phyloP scores from a whole-genome alignment of 2,329 filamentous ascomycete species.

The Alternaria rosae region DNA sequence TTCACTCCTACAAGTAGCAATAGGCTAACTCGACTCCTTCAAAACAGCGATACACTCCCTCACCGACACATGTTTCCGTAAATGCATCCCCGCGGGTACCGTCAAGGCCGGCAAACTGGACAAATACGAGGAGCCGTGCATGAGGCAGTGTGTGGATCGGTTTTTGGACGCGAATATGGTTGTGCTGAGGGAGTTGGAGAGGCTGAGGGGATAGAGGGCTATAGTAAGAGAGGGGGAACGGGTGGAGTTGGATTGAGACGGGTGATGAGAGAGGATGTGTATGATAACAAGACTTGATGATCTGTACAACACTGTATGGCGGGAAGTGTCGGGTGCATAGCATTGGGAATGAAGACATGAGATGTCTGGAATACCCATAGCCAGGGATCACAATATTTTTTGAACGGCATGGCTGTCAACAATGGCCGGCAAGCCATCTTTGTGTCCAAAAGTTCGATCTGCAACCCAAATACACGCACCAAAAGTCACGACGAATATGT shows the following conservation, averaged over 20 bases:
- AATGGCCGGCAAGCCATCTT: too few relatives aligned
- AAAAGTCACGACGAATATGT: background rate
- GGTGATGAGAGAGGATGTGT: background rate
- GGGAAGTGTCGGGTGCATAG: background rate
- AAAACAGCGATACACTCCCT: constrained; percentile 66
- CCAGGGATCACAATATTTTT: too few relatives aligned
- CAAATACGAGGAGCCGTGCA: constrained; percentile 78
- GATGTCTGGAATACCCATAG: too few relatives aligned
- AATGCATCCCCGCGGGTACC: constrained; percentile 79
- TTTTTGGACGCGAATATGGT: constrained; percentile 89
- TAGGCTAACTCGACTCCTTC: background rate
- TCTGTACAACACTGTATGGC: constrained; percentile 15
- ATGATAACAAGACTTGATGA: constrained; percentile 17
- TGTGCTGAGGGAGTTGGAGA: constrained; percentile 85
- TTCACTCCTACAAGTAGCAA: background rate
- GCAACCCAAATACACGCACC: background rate
- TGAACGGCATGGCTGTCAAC: too few relatives aligned
- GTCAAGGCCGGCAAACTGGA: constrained; percentile 79
- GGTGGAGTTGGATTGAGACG: background rate
- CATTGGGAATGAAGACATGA: background rate
- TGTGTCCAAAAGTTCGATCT: too few relatives aligned
- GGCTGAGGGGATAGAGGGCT: constrained; percentile 50
- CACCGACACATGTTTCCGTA: constrained; percentile 89
- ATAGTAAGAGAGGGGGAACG: background rate
- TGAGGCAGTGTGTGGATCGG: constrained; percentile 91